Evolutionary conservation across 371 early-diverging fungal species (phyloP).

Genomic region (Rhizopus delemar): DNA sequence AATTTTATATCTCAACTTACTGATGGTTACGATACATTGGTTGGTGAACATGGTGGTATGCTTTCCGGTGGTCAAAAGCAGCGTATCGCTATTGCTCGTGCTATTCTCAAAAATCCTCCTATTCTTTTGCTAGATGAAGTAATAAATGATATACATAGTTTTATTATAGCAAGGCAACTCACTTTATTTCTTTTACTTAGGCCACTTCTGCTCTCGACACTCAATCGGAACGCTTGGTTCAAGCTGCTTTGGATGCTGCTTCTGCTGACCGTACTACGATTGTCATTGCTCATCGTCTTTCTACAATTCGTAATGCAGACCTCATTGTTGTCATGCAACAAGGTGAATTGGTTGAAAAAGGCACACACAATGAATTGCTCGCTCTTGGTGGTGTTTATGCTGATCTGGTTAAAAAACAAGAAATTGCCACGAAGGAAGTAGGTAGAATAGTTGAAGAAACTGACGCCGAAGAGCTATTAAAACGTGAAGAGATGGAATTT

Average conservation of each 20-base stretch:
- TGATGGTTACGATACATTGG: constrained; percentile 71
- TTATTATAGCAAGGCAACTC: constrained; percentile 17
- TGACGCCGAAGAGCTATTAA: constrained; percentile 33
- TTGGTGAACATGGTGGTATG: constrained; percentile 68
- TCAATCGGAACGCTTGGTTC: constrained; percentile 81
- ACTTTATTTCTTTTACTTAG: constrained; percentile 20
- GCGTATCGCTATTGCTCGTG: constrained; percentile 53
- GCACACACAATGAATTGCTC: constrained; percentile 69
- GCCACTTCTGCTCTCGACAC: constrained; percentile 82
- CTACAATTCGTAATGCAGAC: constrained; percentile 81
- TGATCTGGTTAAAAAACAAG: constrained; percentile 62
- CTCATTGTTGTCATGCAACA: constrained; percentile 79
- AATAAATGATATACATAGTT: constrained; percentile 27
- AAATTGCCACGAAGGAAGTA: constrained; percentile 42
- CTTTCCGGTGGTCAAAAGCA: constrained; percentile 82
- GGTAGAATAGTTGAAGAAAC: constrained; percentile 22
- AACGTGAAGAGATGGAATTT: constrained; percentile 43
- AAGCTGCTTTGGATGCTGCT: constrained; percentile 80
- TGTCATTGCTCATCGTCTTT: constrained; percentile 89
- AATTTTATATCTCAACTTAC: constrained; percentile 78
- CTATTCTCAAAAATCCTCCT: constrained; percentile 49
- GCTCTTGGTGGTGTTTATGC: constrained; percentile 54
- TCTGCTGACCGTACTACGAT: constrained; percentile 82
- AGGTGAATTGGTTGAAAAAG: constrained; percentile 72
- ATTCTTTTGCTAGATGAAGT: constrained; percentile 50